Base-by-base conservation (phyloP, 305 asterid genomes). In the Lippia alba region DNA sequence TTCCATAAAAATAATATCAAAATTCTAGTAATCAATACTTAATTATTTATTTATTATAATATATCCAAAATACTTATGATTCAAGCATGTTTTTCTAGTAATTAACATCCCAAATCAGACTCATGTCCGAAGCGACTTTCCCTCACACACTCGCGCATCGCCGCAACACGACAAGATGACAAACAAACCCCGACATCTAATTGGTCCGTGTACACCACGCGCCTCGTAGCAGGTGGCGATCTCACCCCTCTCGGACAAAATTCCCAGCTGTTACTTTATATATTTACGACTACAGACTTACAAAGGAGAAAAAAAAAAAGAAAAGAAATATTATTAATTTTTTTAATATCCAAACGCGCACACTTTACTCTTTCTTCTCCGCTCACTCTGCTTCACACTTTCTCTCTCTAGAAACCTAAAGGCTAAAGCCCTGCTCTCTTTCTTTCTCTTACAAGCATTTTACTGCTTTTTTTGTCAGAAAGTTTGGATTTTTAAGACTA, bases 231-330 rank as follows among this genome's bases (percentile, higher is more conserved):
- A 3, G 34, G 73, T 64, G 1, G 17, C 12, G 20, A 4, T 19
- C 5, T 32, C 1, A 58, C 36, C 46, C 56, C 64, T 4, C 30
- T 32, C 69, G 76, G 81, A 81, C 86, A 74, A 81, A 84, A 77
- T 77, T 77, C 85, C 81, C 81, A 81, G 81, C 86, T 79, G 83
- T 79, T 76, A 74, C 76, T 81, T 81, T 71, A 60, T 69, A 66
- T 69, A 63, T 79, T 81, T 79, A 79, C 83, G 58, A 79, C 80
- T 83, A 71, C 71, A 66, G 75, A 66, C 76, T 64, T 50, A 50
- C 68, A 36, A 66, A 14, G 30, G 45, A 40, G 33, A 40, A 66
- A 64, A 53, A n/a, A 19, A 63, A 2, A 62, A 15, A 40, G 59
- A 64, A 53, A n/a, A 19, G 64, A 2, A 62, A 15, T 12, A 16